phyloP scores from a whole-genome alignment of 768 basidiomycete genomes.

The Podaxis rugospora region DNA sequence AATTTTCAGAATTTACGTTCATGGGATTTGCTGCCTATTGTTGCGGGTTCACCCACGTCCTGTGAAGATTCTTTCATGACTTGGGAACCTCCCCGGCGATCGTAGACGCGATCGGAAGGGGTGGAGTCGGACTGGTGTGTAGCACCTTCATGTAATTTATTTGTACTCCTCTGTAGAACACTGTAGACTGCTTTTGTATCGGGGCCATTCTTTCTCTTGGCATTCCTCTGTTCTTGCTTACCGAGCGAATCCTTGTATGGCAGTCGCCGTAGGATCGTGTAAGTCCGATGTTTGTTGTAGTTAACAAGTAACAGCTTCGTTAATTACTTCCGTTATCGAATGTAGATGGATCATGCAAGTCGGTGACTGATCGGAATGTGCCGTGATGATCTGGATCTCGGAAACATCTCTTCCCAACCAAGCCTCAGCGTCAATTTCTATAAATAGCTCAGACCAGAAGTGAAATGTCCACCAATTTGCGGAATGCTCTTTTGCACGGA shows the following conservation, averaged over 20 bases:
- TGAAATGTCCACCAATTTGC: not conserved
- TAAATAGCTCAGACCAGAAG: slow-evolving; percentile 1
- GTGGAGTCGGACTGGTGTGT: not conserved
- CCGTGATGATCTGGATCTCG: slow-evolving; percentile 11
- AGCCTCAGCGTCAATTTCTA: not conserved
- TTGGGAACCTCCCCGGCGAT: slow-evolving; percentile 47
- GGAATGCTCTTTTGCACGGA: not conserved
- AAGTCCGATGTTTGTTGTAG: not conserved
- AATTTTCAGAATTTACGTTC: slow-evolving; percentile 22
- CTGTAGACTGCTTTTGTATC: slow-evolving; percentile 1
- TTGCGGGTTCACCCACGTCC: slow-evolving; percentile 26
- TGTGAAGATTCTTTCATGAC: slow-evolving; percentile 59
- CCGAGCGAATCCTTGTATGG: not conserved
- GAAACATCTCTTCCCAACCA: slow-evolving; percentile 1
- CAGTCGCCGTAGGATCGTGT: not conserved
- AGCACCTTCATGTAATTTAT: slow-evolving; percentile 10
- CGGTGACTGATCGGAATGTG: slow-evolving; percentile 4
- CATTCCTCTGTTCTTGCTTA: not conserved
- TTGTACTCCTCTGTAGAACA: slow-evolving; percentile 8
- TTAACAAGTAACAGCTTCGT: not conserved
- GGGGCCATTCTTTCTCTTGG: not conserved
- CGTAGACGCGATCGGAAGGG: slow-evolving; percentile 13
- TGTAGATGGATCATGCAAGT: not conserved
- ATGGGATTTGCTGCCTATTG: slow-evolving; percentile 26
- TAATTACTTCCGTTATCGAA: slow-evolving; percentile 1